Base-by-base conservation (phyloP, 345 rosid genomes). In the Xanthoceras sorbifolium region DNA sequence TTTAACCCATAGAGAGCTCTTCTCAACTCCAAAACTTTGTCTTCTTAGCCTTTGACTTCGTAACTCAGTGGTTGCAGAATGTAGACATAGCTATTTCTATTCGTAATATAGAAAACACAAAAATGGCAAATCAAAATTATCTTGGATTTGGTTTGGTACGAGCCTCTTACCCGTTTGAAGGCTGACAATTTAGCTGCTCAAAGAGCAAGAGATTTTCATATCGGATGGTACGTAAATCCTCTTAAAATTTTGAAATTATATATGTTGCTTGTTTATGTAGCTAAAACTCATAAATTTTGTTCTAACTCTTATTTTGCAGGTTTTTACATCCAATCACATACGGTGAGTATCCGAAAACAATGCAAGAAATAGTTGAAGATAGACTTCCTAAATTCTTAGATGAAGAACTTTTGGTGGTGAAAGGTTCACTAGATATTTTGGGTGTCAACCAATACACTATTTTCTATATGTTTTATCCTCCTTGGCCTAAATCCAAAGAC, bases 171-270 rank as follows among this genome's bases (percentile, higher is more conserved):
- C 25, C 71, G 80, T 57, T 80, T 83, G 42, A 77, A 82, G 78
- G 88, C 82, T 1, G 94, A 90, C 74, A 84, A 80, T 42, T 67
- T 82, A 69, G 93, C 93, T 50, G 93, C 91, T 76, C 90, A 90
- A 78, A 86, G 94, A 79, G 94, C n/a, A n/a, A n/a, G n/a, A n/a
- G n/a, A n/a, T n/a, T n/a, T n/a, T n/a, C n/a, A n/a, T n/a, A n/a
- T n/a, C 90, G 94, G 94, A 77, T 90, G 94, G 92, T 90, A 84
- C 48, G 5, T 9, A 44, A n/a, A n/a, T n/a, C n/a, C n/a, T n/a
- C n/a, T n/a, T n/a, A n/a, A n/a, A n/a, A n/a, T n/a, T n/a, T 52
- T 14, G 14, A 52, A 20, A 36, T 0, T n/a, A n/a, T n/a, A n/a
- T 36, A 36, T 36, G 40, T 36, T 36, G 5, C 8, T 6, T 36